Conservation (phyloP, 257 asterid genomes). For the Solanum chiquidenum region DNA sequence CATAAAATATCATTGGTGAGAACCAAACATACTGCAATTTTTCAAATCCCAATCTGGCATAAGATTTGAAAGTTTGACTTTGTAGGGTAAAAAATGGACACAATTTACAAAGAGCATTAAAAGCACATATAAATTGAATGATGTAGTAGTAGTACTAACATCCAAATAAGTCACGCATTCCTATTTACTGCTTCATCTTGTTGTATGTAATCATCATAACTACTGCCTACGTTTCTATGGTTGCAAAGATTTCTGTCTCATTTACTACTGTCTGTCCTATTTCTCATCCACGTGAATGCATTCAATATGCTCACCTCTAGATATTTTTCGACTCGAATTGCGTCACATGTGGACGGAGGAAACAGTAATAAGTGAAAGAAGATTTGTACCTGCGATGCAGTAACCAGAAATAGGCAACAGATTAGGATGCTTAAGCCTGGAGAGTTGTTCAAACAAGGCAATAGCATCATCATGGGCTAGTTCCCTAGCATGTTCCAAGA, state of each 20-base stretch:
- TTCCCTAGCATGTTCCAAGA: slow-evolving; percentile 58
- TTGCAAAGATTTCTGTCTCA: slow-evolving; percentile 2
- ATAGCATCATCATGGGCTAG: slow-evolving; percentile 50
- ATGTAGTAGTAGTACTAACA: not conserved
- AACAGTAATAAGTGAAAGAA: not conserved
- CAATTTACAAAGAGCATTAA: slow-evolving; percentile 1
- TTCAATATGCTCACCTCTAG: slow-evolving; percentile 17
- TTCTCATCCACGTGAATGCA: slow-evolving; percentile 42
- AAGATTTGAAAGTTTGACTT: slow-evolving; percentile 24
- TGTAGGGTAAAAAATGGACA: not conserved
- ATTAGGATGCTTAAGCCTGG: slow-evolving; percentile 69
- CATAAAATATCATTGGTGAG: too few relatives aligned
- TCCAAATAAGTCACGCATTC: slow-evolving; percentile 18
- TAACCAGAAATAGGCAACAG: slow-evolving; percentile 72
- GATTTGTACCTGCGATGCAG: slow-evolving; percentile 75
- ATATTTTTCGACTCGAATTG: fast-evolving
- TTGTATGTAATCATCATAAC: slow-evolving; percentile 33
- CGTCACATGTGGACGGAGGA: too few relatives aligned
- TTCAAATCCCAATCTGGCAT: not conserved
- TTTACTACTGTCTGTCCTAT: not conserved
- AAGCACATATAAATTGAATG: slow-evolving; percentile 28
- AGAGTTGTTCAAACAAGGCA: slow-evolving; percentile 61
- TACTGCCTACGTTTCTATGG: slow-evolving; percentile 1
- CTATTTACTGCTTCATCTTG: slow-evolving; percentile 20
- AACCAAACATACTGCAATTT: not conserved